Base-by-base conservation (phyloP, 768 basidiomycete species). In the Collybia nuda region DNA sequence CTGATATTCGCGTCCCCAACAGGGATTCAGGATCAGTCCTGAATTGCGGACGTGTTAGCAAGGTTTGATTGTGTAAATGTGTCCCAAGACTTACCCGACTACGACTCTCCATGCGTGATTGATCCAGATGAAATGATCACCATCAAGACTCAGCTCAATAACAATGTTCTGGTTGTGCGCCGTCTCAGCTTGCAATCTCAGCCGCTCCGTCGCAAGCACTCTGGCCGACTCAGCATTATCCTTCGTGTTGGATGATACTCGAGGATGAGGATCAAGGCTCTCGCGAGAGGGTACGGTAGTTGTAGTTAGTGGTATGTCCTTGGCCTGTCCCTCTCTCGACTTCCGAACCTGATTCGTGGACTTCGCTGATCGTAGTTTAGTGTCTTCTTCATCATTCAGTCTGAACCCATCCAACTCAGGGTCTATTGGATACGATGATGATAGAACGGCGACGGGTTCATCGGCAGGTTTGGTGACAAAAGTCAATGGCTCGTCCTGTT, bases 141-240 rank as follows among this genome's bases (percentile, higher is more conserved):
- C 94, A 63, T 98, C 93, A 56, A 98, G 74, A 65, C 86, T 87
- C 24, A 99, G 80, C 65, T 99, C 97, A 74, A 98, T 79, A 23
- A 99, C 92, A 47, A 98, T 91, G 60, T 97, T 98, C 67, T 93
- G 91, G 63, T 88, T 92, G 70, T 96, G 93, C 6, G 95, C 93
- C 1, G 90, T 91, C 67, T 98, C 97, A 7, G 94, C 97, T 61
- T 96, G 88, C 29, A 92, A 71, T 36, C 89, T 83, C 24, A 98
- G 70, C 28, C 93, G 87, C 64, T 98, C 93, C 0, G 90, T 92
- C 12, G 91, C 90, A 51, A 90, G 76, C n/a, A 89, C 80, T 32
- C 92, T 84, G 44, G 88, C 88, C 47, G 89, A 90, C 61, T 91
- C 89, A 19, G 73, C 77, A 41, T 77, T 78, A 46, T 86, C 82